Evolutionary conservation across 257 asterid genomes (phyloP).

Genomic region (Solanum boliviense): DNA sequence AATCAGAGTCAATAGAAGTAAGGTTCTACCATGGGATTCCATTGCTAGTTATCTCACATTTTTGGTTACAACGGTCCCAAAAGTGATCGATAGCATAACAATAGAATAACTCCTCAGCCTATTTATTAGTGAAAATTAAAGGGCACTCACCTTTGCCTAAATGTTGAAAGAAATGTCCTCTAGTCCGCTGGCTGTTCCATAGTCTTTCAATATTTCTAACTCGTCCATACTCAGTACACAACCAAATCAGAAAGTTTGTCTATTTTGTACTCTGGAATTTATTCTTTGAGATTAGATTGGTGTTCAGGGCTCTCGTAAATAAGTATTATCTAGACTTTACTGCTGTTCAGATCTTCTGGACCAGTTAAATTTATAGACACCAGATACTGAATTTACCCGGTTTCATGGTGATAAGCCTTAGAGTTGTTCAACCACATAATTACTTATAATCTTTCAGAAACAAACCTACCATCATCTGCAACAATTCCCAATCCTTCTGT

Average conservation of each 20-base stretch:
- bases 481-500: constrained; percentile 66
- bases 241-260: background rate
- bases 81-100: background rate
- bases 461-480: constrained; percentile 73
- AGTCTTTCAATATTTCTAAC: background rate
- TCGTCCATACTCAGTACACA: background rate
- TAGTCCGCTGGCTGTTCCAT: background rate
- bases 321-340: background rate
- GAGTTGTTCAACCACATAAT: background rate
- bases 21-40: background rate
- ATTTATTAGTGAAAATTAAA: background rate
- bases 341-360: background rate
- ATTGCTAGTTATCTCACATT: background rate
- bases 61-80: background rate
- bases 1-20: background rate
- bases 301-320: background rate
- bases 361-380: background rate
- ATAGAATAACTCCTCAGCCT: background rate
- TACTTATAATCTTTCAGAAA: background rate
- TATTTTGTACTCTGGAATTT: background rate
- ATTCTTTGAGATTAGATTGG: background rate
- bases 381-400: background rate
- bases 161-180: background rate
- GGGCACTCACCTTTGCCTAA: background rate
- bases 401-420: background rate